Conservation (phyloP, 106 monocot species). For the Vanilla planifolia region DNA sequence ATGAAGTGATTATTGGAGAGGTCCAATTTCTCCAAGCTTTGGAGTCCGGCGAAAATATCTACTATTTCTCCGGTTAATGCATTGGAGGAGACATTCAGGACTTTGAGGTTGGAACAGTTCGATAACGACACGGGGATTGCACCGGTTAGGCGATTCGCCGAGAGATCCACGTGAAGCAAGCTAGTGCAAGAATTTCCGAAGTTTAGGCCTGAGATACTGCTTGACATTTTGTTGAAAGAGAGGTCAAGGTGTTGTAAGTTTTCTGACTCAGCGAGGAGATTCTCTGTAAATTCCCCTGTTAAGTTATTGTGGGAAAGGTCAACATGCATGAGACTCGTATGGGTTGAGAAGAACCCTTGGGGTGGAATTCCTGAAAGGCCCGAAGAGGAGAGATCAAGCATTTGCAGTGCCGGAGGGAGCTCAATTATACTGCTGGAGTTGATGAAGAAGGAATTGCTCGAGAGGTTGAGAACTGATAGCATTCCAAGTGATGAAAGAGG, state of each 20-base stretch:
- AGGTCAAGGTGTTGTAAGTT: constrained; percentile 54
- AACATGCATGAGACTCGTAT: constrained; percentile 24
- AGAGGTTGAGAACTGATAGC: constrained; percentile 58
- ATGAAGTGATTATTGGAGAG: constrained; percentile 47
- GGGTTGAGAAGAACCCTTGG: constrained; percentile 18
- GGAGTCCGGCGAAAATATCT: constrained; percentile 25
- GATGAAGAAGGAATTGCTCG: constrained; percentile 39
- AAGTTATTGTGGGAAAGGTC: constrained; percentile 68
- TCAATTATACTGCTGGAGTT: constrained; percentile 35
- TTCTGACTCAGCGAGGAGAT: constrained; percentile 22
- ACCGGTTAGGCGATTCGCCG: constrained; percentile 35
- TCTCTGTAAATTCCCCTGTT: constrained; percentile 32
- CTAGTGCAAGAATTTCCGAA: constrained; percentile 32
- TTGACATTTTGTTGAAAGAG: constrained; percentile 62
- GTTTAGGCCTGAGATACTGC: constrained; percentile 28
- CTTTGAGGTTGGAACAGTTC: constrained; percentile 43
- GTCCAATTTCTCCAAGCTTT: constrained; percentile 50
- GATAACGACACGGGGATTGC: constrained; percentile 39
- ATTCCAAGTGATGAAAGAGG: constrained; percentile 34
- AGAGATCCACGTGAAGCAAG: constrained; percentile 49
- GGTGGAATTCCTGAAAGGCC: constrained; percentile 46
- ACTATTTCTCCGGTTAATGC: constrained; percentile 52
- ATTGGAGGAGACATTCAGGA: constrained; percentile 67
- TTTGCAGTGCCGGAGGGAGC: constrained; percentile 35
- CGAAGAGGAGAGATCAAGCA: constrained; percentile 48